Conservation (phyloP, 2,329 filamentous ascomycete species). For the Diaporthe sp. region DNA sequence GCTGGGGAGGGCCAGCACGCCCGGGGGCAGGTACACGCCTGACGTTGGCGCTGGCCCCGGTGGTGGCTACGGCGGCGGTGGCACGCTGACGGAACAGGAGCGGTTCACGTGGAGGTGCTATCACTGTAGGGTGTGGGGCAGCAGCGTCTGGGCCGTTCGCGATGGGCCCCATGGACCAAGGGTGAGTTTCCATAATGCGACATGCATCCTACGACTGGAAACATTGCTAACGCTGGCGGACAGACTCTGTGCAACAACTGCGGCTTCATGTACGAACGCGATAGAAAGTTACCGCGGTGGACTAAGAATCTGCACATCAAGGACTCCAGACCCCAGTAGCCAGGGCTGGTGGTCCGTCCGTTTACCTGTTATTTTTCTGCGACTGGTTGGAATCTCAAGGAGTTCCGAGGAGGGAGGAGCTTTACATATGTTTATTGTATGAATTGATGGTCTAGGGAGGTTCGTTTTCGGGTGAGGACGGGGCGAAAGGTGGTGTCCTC, state of each 20-base stretch:
- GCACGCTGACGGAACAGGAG: slow-evolving; percentile 81
- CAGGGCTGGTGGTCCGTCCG: not conserved
- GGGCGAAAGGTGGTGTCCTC: not conserved
- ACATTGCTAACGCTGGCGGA: slow-evolving; percentile 40
- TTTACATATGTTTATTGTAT: not conserved
- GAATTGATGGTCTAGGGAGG: not conserved
- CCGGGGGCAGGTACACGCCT: slow-evolving; percentile 81
- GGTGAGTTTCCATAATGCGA: slow-evolving; percentile 65
- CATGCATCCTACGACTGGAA: not conserved
- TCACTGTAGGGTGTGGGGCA: slow-evolving; percentile 90
- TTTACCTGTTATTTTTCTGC: not conserved
- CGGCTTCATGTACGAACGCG: slow-evolving; percentile 88
- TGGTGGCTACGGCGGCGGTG: slow-evolving; percentile 77
- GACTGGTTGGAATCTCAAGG: not conserved
- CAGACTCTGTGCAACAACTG: slow-evolving; percentile 94
- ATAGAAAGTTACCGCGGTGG: slow-evolving; percentile 85
- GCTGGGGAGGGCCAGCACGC: slow-evolving; percentile 74
- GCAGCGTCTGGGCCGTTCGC: slow-evolving; percentile 92
- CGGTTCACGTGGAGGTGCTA: slow-evolving; percentile 86
- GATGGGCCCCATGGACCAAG: slow-evolving; percentile 89
- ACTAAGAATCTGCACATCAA: slow-evolving; percentile 74
- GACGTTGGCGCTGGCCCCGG: slow-evolving; percentile 70
- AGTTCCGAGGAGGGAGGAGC: not conserved
- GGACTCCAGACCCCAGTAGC: slow-evolving; percentile 47
- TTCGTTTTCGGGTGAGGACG: not conserved